These are phyloP conservation scores for Xylariales sp. DNA, from an alignment of 2,329 filamentous ascomycete genomes.

Conservation along the genomic window DNA sequence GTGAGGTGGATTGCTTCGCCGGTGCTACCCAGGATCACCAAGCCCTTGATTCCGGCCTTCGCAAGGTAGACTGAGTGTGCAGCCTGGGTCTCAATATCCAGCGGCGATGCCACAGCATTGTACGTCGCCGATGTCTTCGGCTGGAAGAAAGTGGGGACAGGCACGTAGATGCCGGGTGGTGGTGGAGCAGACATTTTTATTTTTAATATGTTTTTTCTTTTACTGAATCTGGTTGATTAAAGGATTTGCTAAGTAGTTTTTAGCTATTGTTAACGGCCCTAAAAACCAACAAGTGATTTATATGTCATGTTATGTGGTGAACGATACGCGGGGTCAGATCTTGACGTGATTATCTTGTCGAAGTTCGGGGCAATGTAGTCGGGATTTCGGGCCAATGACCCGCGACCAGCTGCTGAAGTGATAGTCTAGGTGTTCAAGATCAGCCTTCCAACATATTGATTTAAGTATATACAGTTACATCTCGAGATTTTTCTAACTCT, in stretches of 20 bases:
- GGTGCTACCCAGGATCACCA: conserved; percentile 59
- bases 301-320: no score
- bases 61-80: conserved; percentile 57
- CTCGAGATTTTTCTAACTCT: no score
- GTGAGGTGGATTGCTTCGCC: conserved; percentile 61
- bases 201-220: no score
- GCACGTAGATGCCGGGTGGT: conserved; percentile 48
- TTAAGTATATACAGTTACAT: no score
- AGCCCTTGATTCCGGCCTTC: conserved; percentile 52
- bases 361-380: conserved; percentile 2
- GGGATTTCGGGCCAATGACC: conserved; percentile 1
- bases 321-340: conserved; percentile 2
- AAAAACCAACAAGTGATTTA: no score
- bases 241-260: no score
- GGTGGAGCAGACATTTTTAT: conserved; percentile 16
- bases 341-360: neutral
- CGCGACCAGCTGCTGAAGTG: no score
- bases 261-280: no score
- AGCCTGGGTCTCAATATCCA: conserved; percentile 54
- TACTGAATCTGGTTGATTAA: no score
- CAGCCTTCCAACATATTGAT: no score
- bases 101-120: conserved; percentile 38
- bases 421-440: neutral
- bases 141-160: conserved; percentile 60
- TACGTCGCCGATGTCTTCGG: conserved; percentile 30